Base-by-base conservation (phyloP, 306 rosid species). In the Cicer yamashitae region DNA sequence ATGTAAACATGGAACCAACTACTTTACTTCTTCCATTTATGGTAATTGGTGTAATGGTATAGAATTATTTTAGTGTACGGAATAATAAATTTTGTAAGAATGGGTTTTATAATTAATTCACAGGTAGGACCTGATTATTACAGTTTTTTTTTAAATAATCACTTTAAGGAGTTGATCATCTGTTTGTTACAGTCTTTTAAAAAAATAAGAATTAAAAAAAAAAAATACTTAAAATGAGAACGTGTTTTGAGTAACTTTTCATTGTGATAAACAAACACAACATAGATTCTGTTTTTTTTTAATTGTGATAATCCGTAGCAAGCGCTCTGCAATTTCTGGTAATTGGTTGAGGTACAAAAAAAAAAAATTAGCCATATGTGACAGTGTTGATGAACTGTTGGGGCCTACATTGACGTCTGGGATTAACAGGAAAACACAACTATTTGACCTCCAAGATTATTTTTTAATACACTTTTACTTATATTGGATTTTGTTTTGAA, bases 401-500 rank as follows among this genome's bases (percentile, higher is more conserved):
- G 15, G 38, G 56, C 46, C 58, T 43, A 56, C 50, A 57, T 58
- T 52, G 12, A 66, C 34, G 53, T 76, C 13, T 14, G 58, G 66
- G 13, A n/a, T 66, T 39, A 41, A 54, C 50, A 10, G 25, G 40
- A 66, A 30, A 67, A 77, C 39, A 43, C 22, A 1, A 51, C 9
- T 22, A 58, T 43, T 37, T 12, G 22, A 47, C 57, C 9, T 61
- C 14, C 44, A 20, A 60, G 3, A 22, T 37, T 38, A 8, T 10
- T 37, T 58, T 14, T 70, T 54, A 2, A n/a, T 8, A 6, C 38
- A 18, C 34, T 30, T 45, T 14, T 34, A n/a, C 34, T 70, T 46
- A 7, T 58, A 38, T 54, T 56, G 65, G 18, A 67, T 64, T 70
- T 71, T 71, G 2, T 56, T 46, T 72, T 20, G n/a, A 44, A 82